Evolutionary conservation across 2,329 filamentous ascomycete genomes (phyloP).

Genomic region (Ascochyta rabiei): DNA sequence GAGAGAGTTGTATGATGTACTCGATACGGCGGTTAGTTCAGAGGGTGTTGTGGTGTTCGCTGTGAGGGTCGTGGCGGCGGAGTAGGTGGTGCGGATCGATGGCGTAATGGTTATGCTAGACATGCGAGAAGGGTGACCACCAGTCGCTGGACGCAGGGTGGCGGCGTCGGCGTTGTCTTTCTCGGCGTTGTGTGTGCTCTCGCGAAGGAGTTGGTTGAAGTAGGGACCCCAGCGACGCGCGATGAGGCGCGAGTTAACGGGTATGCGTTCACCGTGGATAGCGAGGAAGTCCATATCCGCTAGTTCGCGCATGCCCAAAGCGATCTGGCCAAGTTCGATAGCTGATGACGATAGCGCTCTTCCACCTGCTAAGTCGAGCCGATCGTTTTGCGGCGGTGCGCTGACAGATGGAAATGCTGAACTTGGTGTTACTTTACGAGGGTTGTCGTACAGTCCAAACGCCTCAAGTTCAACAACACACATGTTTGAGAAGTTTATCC

Average conservation of each 20-base stretch:
- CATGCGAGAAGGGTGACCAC: constrained; percentile 68
- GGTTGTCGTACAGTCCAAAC: constrained; percentile 97
- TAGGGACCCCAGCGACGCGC: constrained; percentile 92
- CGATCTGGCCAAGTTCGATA: constrained; percentile 83
- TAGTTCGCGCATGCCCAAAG: constrained; percentile 79
- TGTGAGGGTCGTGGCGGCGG: constrained; percentile 51
- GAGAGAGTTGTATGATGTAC: constrained; percentile 51
- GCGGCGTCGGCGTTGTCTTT: constrained; percentile 66
- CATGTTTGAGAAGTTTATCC: constrained; percentile 96
- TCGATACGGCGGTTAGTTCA: constrained; percentile 48
- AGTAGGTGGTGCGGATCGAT: constrained; percentile 60
- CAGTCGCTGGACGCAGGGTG: constrained; percentile 69
- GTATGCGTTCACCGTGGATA: constrained; percentile 86
- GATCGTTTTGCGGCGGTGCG: constrained; percentile 64
- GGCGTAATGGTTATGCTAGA: constrained; percentile 87
- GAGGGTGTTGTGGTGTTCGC: constrained; percentile 44
- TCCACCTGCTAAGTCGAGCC: constrained; percentile 68
- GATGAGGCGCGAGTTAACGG: constrained; percentile 89
- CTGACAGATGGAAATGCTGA: constrained; percentile 87
- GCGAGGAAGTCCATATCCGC: constrained; percentile 97
- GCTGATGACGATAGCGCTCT: constrained; percentile 77
- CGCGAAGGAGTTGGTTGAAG: constrained; percentile 88
- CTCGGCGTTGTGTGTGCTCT: constrained; percentile 72
- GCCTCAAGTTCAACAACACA: constrained; percentile 97
- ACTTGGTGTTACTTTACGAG: constrained; percentile 75